Evolutionary conservation across 768 basidiomycete genomes (phyloP).

Genomic region (Russula ochroleuca): DNA sequence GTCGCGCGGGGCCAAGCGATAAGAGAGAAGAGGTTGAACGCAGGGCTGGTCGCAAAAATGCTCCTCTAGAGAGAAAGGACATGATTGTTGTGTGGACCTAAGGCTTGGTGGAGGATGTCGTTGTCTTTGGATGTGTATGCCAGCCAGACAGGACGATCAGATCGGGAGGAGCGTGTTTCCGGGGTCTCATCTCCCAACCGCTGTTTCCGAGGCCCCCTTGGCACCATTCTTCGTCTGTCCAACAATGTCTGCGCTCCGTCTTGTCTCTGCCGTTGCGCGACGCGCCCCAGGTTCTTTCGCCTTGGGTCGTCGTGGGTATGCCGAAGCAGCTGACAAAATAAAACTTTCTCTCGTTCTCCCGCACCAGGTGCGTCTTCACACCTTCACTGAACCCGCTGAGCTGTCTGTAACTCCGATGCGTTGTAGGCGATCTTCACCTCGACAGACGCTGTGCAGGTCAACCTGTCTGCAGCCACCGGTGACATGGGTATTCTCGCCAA

Average conservation of each 20-base stretch:
- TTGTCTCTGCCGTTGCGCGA: slow-evolving; percentile 60
- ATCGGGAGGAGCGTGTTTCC: not conserved
- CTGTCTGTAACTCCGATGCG: slow-evolving; percentile 14
- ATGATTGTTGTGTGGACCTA: not conserved
- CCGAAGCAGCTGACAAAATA: slow-evolving; percentile 86
- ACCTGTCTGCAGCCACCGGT: slow-evolving; percentile 87
- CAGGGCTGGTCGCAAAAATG: not conserved
- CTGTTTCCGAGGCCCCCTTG: slow-evolving; percentile 6
- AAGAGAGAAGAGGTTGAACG: not conserved
- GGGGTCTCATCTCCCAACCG: not conserved
- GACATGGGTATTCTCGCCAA: slow-evolving; percentile 99
- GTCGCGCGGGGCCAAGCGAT: not conserved
- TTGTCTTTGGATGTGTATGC: no score
- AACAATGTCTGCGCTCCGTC: slow-evolving; percentile 73
- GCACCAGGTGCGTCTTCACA: slow-evolving; percentile 65
- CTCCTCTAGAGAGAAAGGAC: not conserved
- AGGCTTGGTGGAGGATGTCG: no score
- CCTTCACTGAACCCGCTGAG: slow-evolving; percentile 4
- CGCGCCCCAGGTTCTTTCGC: slow-evolving; percentile 50
- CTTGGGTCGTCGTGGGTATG: slow-evolving; percentile 77
- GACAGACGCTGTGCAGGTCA: slow-evolving; percentile 91
- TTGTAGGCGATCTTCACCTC: slow-evolving; percentile 84
- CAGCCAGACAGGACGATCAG: no score
- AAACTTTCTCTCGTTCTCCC: slow-evolving; percentile 91
- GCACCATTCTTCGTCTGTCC: not conserved